Percentiles rank a stretch among this genome's conserved stretches.
phyloP scores from a whole-genome alignment of 352 stramenopile genomes.

The Pythium monospermum region DNA sequence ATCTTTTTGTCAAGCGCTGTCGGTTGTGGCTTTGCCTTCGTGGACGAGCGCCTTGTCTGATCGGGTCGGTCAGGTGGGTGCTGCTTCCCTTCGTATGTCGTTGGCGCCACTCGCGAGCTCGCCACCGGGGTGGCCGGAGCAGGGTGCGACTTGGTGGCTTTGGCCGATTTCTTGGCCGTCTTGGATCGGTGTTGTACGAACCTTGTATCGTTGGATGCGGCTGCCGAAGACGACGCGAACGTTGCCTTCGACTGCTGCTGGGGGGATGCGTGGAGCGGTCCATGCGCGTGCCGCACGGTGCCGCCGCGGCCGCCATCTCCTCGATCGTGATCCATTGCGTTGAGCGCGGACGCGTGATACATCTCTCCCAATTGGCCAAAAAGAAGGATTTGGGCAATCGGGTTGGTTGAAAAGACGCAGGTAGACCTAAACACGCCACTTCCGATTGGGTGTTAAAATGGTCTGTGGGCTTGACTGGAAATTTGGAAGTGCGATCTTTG shows the following conservation, averaged over 20 bases:
- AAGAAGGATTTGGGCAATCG: background rate
- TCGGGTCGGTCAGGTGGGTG: background rate
- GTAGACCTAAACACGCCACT: background rate
- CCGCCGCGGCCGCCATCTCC: background rate
- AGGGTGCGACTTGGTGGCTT: no score
- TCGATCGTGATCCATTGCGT: background rate
- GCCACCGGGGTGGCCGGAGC: no score
- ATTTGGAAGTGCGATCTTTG: slow-evolving; percentile 1
- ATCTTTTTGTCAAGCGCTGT: background rate
- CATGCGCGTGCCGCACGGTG: background rate
- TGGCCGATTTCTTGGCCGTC: no score
- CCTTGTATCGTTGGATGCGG: no score
- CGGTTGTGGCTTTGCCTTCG: background rate
- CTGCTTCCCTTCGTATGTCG: no score
- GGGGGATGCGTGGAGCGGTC: background rate
- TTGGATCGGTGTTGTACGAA: no score
- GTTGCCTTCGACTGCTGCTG: background rate
- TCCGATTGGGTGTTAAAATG: background rate
- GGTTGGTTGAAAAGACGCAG: background rate
- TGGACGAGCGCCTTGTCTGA: background rate
- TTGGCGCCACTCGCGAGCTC: no score
- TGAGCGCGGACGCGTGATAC: background rate
- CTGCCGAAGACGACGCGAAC: no score
- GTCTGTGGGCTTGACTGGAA: background rate
- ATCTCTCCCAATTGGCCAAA: background rate